Percentiles rank a stretch among this genome's conserved stretches.
phyloP scores from a whole-genome alignment of 306 rosid genomes.

The Lathyrus sativus region DNA sequence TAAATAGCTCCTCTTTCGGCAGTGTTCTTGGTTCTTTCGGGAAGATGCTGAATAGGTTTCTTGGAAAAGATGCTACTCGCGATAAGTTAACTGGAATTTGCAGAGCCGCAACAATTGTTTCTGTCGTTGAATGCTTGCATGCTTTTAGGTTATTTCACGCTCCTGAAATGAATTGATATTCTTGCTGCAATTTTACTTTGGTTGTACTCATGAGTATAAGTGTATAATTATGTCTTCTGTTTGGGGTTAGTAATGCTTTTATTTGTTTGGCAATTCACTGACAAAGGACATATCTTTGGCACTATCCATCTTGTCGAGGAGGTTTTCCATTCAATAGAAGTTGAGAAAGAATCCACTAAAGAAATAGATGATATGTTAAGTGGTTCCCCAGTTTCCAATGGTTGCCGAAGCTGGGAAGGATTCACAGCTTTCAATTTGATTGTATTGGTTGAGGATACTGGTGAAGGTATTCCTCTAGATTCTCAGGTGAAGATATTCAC shows the following conservation, averaged over 20 bases:
- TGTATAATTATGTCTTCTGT: neutral
- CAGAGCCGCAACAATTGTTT: conserved; percentile 39
- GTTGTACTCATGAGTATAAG: neutral
- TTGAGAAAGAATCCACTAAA: too few relatives aligned
- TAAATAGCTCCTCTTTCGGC: conserved; percentile 60
- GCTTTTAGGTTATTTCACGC: conserved; percentile 58
- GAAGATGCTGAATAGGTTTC: conserved; percentile 53
- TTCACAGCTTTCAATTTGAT: too few relatives aligned
- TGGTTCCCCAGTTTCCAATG: too few relatives aligned
- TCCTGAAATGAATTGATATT: conserved; percentile 16
- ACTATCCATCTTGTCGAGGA: too few relatives aligned
- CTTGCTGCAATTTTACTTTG: conserved; percentile 23
- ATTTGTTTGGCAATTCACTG: too few relatives aligned
- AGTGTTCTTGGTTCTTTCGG: conserved; percentile 51
- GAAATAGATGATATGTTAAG: too few relatives aligned
- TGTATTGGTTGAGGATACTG: too few relatives aligned
- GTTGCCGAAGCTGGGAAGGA: too few relatives aligned
- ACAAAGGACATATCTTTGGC: too few relatives aligned
- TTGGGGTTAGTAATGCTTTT: conserved; percentile 6
- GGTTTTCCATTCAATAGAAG: too few relatives aligned
- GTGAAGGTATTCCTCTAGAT: too few relatives aligned
- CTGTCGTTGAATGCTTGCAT: conserved; percentile 59
- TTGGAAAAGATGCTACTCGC: conserved; percentile 33
- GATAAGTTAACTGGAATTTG: conserved; percentile 33
- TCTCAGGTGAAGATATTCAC: too few relatives aligned